Conservation (phyloP, 768 basidiomycete species). For the Exidia glandulosa region DNA sequence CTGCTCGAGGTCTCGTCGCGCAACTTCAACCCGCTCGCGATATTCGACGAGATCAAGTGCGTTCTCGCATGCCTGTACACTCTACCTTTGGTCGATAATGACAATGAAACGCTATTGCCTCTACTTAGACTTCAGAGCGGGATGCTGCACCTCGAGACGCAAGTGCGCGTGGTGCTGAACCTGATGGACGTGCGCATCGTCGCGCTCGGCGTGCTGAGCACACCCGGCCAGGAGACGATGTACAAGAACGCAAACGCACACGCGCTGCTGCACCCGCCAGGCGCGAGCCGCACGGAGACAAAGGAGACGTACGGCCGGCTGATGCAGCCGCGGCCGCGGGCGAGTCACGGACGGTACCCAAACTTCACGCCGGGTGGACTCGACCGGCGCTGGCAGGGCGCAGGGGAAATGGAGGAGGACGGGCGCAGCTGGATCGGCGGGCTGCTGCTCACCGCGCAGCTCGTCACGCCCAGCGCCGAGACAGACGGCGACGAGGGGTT, state of each 20-base stretch:
- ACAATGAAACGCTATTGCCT: not conserved
- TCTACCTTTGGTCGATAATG: not conserved
- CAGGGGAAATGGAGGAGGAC: conserved; percentile 35
- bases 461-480: conserved; percentile 22
- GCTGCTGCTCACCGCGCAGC: conserved; percentile 33
- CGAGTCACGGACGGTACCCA: conserved; percentile 52
- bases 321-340: conserved; percentile 45
- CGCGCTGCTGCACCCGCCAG: conserved; percentile 57
- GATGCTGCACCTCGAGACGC: conserved; percentile 54
- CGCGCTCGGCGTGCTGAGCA: conserved; percentile 54
- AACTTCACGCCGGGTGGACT: conserved; percentile 59
- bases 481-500: conserved; percentile 34
- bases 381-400: conserved; percentile 52
- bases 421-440: conserved; percentile 66
- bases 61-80: conserved; percentile 11
- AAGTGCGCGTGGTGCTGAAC: conserved; percentile 58
- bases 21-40: conserved; percentile 48
- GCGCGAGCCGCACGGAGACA: conserved; percentile 9
- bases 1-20: conserved; percentile 58
- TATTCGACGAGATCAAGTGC: conserved; percentile 75
- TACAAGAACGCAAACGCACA: conserved; percentile 56
- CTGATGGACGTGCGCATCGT: conserved; percentile 63
- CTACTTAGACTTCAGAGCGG: conserved; percentile 52
- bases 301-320: conserved; percentile 16
- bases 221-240: conserved; percentile 38